Evolutionary conservation across 1,139 yeast genomes (phyloP), one percentile per base, ranked within the genome.

Genomic region (Geotrichum carabidarum): DNA sequence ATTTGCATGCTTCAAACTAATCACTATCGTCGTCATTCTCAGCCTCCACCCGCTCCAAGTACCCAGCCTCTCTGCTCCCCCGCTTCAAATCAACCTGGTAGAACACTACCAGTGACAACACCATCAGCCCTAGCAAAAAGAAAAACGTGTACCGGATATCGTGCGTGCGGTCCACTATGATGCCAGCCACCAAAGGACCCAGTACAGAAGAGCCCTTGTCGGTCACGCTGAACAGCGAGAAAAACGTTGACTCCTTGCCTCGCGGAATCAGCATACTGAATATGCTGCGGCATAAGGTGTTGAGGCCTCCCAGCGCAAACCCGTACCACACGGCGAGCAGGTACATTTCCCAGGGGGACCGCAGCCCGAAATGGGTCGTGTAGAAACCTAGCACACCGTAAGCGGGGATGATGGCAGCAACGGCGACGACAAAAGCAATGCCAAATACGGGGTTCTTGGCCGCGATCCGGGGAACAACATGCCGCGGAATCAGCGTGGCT

Each of bases 131-230:
- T 51, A 82, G 73, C 56, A 84, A 65, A 57, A 84, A 75, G 72
- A 79, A 83, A 65, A 84, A 84, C 8, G 87, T 79, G 64, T 82
- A 81, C 44, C 90, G 72, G 53, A 84, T 82, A 58, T 84, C 81
- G 63, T 84, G 90, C 0, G 87, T 82, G 55, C 71, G 71, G 68
- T 84, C 88, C 3, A 86, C 81, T 50, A 84, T 77, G 55, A 83
- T 57, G 0, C 88, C 91, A 12, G 85, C 79, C 31, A 84, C 63
- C 7, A 81, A 69, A 0, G 91, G 91, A 0, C 91, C 90, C 35
- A 84, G 60, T 4, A 84, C 78, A 0, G 87, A 81, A 8, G 87
- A 81, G 2, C 90, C 89, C 63, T 84, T 84, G 65, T 84, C 91
- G 0, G 91, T 84, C 43, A 84, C 81, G 36, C 85, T 79, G 66